These are phyloP conservation scores for Xylaria telfairii DNA, from an alignment of 495 filamentous ascomycete genomes.

Conservation along the genomic window DNA sequence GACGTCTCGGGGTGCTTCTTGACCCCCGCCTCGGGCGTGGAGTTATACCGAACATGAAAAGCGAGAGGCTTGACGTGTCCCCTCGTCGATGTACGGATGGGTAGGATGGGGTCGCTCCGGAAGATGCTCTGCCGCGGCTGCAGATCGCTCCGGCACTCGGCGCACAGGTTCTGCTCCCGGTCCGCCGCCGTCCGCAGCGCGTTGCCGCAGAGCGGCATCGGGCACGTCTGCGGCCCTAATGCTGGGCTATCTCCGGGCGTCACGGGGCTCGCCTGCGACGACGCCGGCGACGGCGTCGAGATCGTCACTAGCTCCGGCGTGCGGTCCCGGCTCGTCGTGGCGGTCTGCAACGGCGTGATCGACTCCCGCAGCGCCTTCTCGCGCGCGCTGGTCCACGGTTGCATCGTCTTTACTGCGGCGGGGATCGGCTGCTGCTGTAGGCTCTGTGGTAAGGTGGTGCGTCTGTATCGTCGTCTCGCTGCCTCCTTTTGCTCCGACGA, in stretches of 20 bases:
- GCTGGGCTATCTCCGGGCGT: not conserved
- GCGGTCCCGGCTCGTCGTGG: conserved; percentile 1
- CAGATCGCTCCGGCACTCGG: conserved; percentile 26
- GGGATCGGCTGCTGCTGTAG: not conserved
- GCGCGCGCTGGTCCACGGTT: not conserved
- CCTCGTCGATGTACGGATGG: not conserved
- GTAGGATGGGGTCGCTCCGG: not conserved
- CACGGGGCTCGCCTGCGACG: conserved; percentile 2
- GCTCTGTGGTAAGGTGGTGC: not conserved
- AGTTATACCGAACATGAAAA: not conserved
- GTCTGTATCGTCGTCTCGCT: not conserved
- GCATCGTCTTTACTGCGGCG: not conserved
- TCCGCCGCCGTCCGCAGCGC: conserved; percentile 12
- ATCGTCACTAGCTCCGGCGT: conserved; percentile 9
- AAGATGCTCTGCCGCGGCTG: conserved; percentile 34
- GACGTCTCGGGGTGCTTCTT: not conserved
- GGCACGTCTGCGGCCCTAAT: conserved; percentile 51
- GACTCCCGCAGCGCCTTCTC: not conserved
- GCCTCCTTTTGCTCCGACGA: not conserved
- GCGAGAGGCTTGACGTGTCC: not conserved
- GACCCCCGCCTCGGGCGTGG: not conserved
- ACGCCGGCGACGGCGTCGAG: conserved; percentile 25
- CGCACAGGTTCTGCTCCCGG: conserved; percentile 32
- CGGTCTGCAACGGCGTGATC: not conserved
- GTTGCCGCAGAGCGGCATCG: conserved; percentile 31